Conservation (phyloP, 306 rosid species). For the barrel medic (Medicago truncatula) region DNA sequence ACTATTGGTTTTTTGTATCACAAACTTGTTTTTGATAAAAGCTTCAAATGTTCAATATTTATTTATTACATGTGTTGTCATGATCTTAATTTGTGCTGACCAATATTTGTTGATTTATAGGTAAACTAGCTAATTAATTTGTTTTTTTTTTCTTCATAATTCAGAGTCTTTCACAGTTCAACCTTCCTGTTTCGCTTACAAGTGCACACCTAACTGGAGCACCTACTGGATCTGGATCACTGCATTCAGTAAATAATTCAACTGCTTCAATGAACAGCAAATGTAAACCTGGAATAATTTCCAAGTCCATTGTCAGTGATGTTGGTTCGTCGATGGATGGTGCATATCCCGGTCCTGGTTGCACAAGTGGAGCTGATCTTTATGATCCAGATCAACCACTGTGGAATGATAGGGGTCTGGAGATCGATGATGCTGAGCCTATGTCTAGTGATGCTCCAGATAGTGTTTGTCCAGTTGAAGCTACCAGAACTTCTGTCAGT, state of each 20-base stretch:
- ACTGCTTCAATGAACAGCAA: constrained; percentile 66
- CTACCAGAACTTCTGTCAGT: constrained; percentile 57
- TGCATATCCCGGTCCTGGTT: constrained; percentile 69
- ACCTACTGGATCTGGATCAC: constrained; percentile 75
- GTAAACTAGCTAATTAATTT: constrained; percentile 38
- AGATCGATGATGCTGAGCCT: constrained; percentile 73
- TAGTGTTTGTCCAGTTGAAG: constrained; percentile 62
- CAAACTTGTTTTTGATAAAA: not conserved
- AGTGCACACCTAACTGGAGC: constrained; percentile 78
- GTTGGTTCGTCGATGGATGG: constrained; percentile 73
- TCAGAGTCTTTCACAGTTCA: constrained; percentile 95
- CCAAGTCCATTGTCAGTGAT: constrained; percentile 67
- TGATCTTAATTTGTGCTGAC: not conserved
- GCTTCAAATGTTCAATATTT: constrained; percentile 32
- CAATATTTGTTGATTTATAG: constrained; percentile 35
- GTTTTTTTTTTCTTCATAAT: constrained; percentile 40
- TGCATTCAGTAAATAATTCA: constrained; percentile 70
- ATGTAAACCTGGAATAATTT: constrained; percentile 62
- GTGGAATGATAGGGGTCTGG: constrained; percentile 85
- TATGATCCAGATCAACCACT: constrained; percentile 99
- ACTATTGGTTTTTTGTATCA: constrained; percentile 5
- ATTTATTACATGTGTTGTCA: constrained; percentile 14
- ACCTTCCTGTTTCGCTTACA: constrained; percentile 95
- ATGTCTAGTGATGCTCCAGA: constrained; percentile 58
- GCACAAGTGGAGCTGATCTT: constrained; percentile 77